Conservation (phyloP, 306 rosid genomes). For the Erythrophleum fordii region DNA sequence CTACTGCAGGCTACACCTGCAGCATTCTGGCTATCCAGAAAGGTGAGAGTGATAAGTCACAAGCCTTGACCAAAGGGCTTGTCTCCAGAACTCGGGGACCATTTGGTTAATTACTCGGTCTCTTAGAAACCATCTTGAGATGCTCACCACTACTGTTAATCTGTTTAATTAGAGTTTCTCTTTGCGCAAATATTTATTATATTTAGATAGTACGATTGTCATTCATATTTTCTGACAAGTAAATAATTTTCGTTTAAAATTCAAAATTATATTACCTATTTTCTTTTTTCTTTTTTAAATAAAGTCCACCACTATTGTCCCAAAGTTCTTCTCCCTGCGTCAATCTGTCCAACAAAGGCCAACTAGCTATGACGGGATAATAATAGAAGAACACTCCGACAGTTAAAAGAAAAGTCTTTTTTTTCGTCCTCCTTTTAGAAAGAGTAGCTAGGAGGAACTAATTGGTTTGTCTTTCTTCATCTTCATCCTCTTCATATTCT, state of each 20-base stretch:
- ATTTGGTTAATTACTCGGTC: constrained; percentile 39
- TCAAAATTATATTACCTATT: not conserved
- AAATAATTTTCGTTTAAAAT: too few relatives aligned
- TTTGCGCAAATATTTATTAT: not conserved
- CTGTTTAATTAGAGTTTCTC: too few relatives aligned
- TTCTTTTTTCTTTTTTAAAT: too few relatives aligned
- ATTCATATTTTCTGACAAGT: too few relatives aligned
- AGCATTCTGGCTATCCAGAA: constrained; percentile 39
- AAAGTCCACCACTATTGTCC: not conserved
- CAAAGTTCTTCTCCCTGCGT: not conserved
- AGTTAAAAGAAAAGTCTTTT: constrained; percentile 9
- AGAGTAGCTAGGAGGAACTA: not conserved
- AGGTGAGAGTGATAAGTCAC: constrained; percentile 51
- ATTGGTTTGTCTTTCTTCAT: constrained; percentile 10
- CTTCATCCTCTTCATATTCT: not conserved
- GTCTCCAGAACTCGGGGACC: constrained; percentile 61
- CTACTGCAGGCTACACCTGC: constrained; percentile 21
- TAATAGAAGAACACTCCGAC: constrained; percentile 27
- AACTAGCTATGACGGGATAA: not conserved
- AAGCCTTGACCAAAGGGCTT: constrained; percentile 40
- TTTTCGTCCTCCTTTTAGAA: constrained; percentile 26
- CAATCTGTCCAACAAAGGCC: not conserved
- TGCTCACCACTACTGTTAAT: not conserved
- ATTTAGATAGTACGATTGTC: too few relatives aligned
- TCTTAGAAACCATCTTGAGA: constrained; percentile 24